phyloP scores from a whole-genome alignment of 495 filamentous ascomycete species.

The Trichoderma orchidacearum region DNA sequence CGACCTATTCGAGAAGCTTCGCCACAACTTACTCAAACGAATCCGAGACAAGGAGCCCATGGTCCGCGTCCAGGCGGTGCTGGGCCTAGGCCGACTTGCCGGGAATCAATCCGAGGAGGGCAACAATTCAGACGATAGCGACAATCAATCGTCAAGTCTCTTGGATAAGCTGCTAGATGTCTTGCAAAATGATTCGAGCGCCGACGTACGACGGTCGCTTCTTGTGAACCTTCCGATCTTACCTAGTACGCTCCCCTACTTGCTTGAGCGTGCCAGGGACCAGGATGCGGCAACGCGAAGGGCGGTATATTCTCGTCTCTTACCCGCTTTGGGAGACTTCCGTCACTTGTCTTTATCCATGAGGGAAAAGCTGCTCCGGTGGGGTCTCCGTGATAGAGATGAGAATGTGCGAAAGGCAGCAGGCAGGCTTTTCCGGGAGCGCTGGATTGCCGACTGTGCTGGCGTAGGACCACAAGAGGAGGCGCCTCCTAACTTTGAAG shows the following conservation, averaged over 20 bases:
- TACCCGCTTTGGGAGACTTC: slow-evolving; percentile 90
- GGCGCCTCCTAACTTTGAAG: slow-evolving; percentile 53
- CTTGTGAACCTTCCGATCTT: slow-evolving; percentile 79
- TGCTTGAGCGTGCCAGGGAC: slow-evolving; percentile 85
- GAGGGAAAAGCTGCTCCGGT: slow-evolving; percentile 89
- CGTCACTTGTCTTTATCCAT: slow-evolving; percentile 89
- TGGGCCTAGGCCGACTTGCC: slow-evolving; percentile 72
- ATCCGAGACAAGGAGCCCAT: slow-evolving; percentile 87
- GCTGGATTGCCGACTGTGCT: slow-evolving; percentile 92
- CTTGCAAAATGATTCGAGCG: slow-evolving; percentile 86
- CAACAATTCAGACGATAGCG: slow-evolving; percentile 51
- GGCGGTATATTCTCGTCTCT: slow-evolving; percentile 72
- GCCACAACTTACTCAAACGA: slow-evolving; percentile 62
- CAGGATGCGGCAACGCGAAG: slow-evolving; percentile 70
- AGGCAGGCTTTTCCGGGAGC: slow-evolving; percentile 75
- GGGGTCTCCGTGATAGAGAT: slow-evolving; percentile 89
- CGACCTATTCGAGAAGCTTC: slow-evolving; percentile 70
- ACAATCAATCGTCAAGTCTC: slow-evolving; percentile 44
- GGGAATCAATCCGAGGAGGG: slow-evolving; percentile 68
- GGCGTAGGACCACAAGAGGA: slow-evolving; percentile 16
- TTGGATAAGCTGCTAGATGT: slow-evolving; percentile 78
- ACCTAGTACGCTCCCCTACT: slow-evolving; percentile 70
- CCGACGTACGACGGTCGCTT: slow-evolving; percentile 78
- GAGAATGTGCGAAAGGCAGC: slow-evolving; percentile 90
- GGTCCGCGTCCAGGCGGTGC: slow-evolving; percentile 85